A percentile compares a stretch with the other conserved stretches of the same genome.
Evolutionary conservation across 2,329 filamentous ascomycete genomes (phyloP).

Genomic region (Penicillium sp.): DNA sequence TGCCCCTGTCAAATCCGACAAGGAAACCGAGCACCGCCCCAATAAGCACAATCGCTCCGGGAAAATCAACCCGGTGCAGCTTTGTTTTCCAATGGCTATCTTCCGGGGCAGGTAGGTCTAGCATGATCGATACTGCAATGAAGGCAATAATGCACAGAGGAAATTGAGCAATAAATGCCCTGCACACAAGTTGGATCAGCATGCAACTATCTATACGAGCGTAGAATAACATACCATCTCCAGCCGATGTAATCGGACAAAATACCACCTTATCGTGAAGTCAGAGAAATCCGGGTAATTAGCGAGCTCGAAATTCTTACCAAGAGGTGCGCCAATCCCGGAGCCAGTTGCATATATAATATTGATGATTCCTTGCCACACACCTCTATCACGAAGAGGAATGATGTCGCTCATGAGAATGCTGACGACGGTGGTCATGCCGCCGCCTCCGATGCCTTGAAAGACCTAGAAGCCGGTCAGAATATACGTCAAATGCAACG

Average conservation of each 20-base stretch:
- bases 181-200: slow-evolving; percentile 31
- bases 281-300: slow-evolving; percentile 19
- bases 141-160: slow-evolving; percentile 72
- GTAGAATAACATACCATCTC: slow-evolving; percentile 62
- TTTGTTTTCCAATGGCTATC: slow-evolving; percentile 69
- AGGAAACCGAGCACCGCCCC: slow-evolving; percentile 69
- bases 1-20: slow-evolving; percentile 73
- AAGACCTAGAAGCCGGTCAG: slow-evolving; percentile 50
- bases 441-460: slow-evolving; percentile 70
- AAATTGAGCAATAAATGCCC: slow-evolving; percentile 73
- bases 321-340: slow-evolving; percentile 71
- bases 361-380: slow-evolving; percentile 77
- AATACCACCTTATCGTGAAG: slow-evolving; percentile 55
- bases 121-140: slow-evolving; percentile 63
- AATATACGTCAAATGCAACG: too few relatives aligned
- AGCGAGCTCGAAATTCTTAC: slow-evolving; percentile 30
- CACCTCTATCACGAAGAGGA: slow-evolving; percentile 69
- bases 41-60: slow-evolving; percentile 71
- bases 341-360: slow-evolving; percentile 73
- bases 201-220: neutral
- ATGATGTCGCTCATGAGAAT: slow-evolving; percentile 76
- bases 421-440: slow-evolving; percentile 71
- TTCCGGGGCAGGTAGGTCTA: slow-evolving; percentile 65
- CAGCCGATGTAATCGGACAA: slow-evolving; percentile 76
- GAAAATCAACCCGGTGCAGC: slow-evolving; percentile 71